Evolutionary conservation across 257 asterid genomes (phyloP), one percentile per base, ranked within the genome.

Genomic region (Capsicum rhomboideum): DNA sequence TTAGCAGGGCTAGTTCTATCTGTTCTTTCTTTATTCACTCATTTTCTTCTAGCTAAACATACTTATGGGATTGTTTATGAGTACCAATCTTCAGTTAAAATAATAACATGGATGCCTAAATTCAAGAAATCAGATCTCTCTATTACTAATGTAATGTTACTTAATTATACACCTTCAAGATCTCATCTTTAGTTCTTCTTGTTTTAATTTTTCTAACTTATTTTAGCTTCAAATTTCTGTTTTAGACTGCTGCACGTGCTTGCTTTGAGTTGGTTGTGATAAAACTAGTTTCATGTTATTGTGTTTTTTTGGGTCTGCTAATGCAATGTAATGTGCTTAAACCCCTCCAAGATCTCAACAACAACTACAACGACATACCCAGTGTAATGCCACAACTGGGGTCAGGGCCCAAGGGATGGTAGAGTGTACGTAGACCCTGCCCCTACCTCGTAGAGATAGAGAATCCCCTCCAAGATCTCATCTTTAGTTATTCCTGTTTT

Each of bases 31-130:
- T 91, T 97, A 85, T 90, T 93, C 86, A 88, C 96, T 3, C 99
- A 97, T 89, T 94, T 97, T 44, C 92, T 97, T 50, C 93, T 95
- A 8, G 99, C 98, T 6, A 92, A 98, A 88, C 95, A 91, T 86
- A 91, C 96, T 1, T 90, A 91, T 78, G 94, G 96, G 64, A 85
- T 86, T 59, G 87, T 88, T 59, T 90, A 98, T 0, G 98, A 97
- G 89, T 93, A 89, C 90, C 97, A 89, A 74, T 93, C 99, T 82
- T 93, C 98, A 6, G 85, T 97, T 85, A 95, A 98, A 40, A 90
- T 97, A 84, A 92, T 97, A 66, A 92, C 99, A 26, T 97, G 99
- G 99, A 90, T 97, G 90, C 98, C 97, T 84, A 85, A 91, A 68
- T 90, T 92, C 71, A 92, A 91, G 85, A 89, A 89, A 86, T 93